phyloP scores from a whole-genome alignment of 371 early-diverging fungal species.

The Mortierella sp. region DNA sequence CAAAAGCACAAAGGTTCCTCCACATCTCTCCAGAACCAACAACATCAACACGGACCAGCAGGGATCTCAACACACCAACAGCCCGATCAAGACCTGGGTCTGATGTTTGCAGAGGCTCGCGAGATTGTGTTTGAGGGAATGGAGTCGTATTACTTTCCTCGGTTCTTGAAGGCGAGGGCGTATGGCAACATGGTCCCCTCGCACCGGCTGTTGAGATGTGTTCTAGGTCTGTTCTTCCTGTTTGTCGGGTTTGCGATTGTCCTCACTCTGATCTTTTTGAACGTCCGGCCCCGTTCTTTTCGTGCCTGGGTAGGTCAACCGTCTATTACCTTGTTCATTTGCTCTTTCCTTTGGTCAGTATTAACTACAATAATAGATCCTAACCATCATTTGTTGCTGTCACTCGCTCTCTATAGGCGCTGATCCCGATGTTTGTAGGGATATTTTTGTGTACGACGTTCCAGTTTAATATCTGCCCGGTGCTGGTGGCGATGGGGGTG shows the following conservation, averaged over 20 bases:
- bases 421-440: slow-evolving; percentile 57
- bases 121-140: slow-evolving; percentile 70
- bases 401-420: slow-evolving; percentile 19
- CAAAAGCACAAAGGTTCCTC: neutral
- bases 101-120: slow-evolving; percentile 71
- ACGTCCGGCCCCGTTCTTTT: slow-evolving; percentile 62
- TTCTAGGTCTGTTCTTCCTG: slow-evolving; percentile 66
- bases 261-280: slow-evolving; percentile 70
- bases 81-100: slow-evolving; percentile 40
- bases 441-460: slow-evolving; percentile 42
- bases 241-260: slow-evolving; percentile 68
- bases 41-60: neutral
- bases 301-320: slow-evolving; percentile 66
- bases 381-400: neutral
- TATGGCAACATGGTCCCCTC: slow-evolving; percentile 70
- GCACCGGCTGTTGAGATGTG: slow-evolving; percentile 67
- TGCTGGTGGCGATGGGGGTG: slow-evolving; percentile 31
- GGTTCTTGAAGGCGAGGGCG: slow-evolving; percentile 69
- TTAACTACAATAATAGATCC: neutral
- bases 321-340: neutral
- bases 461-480: slow-evolving; percentile 47
- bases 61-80: slow-evolving; percentile 1
- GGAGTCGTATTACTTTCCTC: slow-evolving; percentile 69
- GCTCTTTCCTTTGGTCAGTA: too few species aligned
- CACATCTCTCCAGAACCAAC: neutral